Evolutionary conservation across 352 stramenopile species (phyloP).

Genomic region (Pelagophyceae sp.): DNA sequence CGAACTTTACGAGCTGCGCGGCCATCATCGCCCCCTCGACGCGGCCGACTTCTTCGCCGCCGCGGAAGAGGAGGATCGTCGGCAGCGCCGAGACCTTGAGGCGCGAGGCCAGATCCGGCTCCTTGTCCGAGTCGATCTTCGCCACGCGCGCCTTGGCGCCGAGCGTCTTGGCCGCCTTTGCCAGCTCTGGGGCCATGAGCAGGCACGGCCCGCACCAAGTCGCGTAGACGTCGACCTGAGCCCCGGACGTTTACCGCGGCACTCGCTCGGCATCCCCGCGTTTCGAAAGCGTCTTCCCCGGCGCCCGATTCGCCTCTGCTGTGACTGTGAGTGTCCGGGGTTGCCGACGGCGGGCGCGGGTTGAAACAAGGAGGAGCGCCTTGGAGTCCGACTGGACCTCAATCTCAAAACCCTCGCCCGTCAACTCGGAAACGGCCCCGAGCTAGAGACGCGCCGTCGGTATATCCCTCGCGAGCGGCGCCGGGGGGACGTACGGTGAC

Average conservation of each 20-base stretch:
- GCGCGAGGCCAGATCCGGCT: slow-evolving; percentile 32
- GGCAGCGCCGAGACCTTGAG: slow-evolving; percentile 45
- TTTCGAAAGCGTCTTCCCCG: no score
- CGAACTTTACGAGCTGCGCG: slow-evolving; percentile 41
- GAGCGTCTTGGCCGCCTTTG: slow-evolving; percentile 39
- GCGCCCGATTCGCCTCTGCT: no score
- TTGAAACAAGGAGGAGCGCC: slow-evolving; percentile 41
- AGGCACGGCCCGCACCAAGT: slow-evolving; percentile 56
- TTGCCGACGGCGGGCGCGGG: no score
- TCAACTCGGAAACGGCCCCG: slow-evolving; percentile 39
- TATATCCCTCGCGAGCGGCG: no score
- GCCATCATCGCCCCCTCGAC: slow-evolving; percentile 49
- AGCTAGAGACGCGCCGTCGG: no score
- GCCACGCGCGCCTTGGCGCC: slow-evolving; percentile 38
- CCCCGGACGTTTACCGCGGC: no score
- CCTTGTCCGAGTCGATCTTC: slow-evolving; percentile 54
- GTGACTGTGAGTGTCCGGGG: no score
- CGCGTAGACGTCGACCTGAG: slow-evolving; percentile 56
- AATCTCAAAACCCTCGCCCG: slow-evolving; percentile 35
- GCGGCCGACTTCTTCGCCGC: slow-evolving; percentile 43
- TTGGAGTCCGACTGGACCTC: slow-evolving; percentile 36
- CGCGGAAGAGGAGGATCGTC: slow-evolving; percentile 46
- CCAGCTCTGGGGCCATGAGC: slow-evolving; percentile 46
- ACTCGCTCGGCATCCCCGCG: no score
- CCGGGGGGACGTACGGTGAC: no score